Evolutionary conservation across 2,329 filamentous ascomycete species (phyloP).

Genomic region (Pyrenophora teres): DNA sequence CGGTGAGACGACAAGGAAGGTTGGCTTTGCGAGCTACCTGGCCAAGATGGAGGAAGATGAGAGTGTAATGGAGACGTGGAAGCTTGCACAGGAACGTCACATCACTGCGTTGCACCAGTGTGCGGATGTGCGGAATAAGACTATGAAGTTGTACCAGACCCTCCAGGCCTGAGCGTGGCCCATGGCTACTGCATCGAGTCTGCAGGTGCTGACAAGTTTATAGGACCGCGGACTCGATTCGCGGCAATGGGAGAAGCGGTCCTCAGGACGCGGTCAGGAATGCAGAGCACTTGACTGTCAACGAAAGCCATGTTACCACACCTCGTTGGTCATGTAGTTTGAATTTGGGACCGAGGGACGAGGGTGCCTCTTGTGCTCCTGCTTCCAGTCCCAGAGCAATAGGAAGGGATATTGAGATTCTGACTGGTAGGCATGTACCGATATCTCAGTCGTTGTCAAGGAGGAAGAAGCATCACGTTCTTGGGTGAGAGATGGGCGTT

Average conservation of each 20-base stretch:
- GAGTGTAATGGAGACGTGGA: slow-evolving; percentile 65
- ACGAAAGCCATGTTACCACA: neutral
- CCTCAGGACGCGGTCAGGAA: neutral
- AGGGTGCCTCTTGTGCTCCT: neutral
- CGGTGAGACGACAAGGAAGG: slow-evolving; percentile 55
- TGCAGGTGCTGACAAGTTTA: slow-evolving; percentile 10
- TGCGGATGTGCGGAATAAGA: slow-evolving; percentile 39
- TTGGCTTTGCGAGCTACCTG: slow-evolving; percentile 63
- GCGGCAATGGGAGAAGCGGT: neutral
- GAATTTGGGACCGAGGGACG: slow-evolving; percentile 1
- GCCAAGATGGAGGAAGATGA: slow-evolving; percentile 68
- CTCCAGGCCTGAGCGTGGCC: slow-evolving; percentile 13
- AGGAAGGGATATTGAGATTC: neutral
- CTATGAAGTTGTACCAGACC: slow-evolving; percentile 34
- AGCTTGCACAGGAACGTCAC: slow-evolving; percentile 63
- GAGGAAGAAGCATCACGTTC: slow-evolving; percentile 11
- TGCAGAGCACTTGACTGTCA: too few relatives aligned
- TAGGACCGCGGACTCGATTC: neutral
- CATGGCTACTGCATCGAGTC: neutral
- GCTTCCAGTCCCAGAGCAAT: neutral
- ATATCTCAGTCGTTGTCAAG: slow-evolving; percentile 5
- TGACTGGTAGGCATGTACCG: neutral
- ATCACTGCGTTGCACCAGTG: slow-evolving; percentile 56
- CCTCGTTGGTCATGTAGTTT: neutral
- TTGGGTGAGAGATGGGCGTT: slow-evolving; percentile 16